Evolutionary conservation across 225 moss, liverwort and hornwort species (phyloP).

Genomic region (Ulota crispa): DNA sequence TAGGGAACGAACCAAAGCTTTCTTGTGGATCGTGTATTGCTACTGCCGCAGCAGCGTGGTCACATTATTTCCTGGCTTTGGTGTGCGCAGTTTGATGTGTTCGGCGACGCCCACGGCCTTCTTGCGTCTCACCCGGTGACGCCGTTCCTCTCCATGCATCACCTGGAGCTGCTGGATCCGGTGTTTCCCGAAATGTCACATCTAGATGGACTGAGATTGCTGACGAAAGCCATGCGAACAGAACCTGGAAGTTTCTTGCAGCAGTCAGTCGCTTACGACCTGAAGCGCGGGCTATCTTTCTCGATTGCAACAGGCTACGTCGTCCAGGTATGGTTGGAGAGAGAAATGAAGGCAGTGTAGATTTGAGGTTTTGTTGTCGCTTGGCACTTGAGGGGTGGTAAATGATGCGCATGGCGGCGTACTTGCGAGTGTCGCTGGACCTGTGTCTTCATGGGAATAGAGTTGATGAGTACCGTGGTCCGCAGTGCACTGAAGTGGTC

Average conservation of each 20-base stretch:
- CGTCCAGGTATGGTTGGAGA: constrained; percentile 44
- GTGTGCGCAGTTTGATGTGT: constrained; percentile 74
- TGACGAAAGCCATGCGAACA: constrained; percentile 73
- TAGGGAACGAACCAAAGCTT: too few species aligned
- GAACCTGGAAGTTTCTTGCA: constrained; percentile 91
- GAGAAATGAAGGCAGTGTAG: not conserved
- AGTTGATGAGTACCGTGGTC: too few species aligned
- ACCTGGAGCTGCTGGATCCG: constrained; percentile 84
- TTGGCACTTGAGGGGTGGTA: too few species aligned
- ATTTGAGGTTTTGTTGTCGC: too few species aligned
- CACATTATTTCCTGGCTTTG: not conserved
- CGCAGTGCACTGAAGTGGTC: too few species aligned
- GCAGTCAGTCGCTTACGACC: constrained; percentile 82
- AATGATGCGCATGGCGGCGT: too few species aligned
- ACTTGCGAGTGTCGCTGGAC: too few species aligned
- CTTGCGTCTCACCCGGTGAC: constrained; percentile 89
- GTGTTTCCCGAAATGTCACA: constrained; percentile 72
- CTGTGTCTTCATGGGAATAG: too few species aligned
- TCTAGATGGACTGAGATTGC: constrained; percentile 68
- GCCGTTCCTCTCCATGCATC: constrained; percentile 98
- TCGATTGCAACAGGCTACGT: constrained; percentile 92
- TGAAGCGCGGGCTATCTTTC: constrained; percentile 64
- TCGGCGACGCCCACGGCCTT: constrained; percentile 81
- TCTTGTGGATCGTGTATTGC: too few species aligned
- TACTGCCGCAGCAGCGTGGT: not conserved